These are phyloP conservation scores for Arthromyces matolae DNA, from an alignment of 768 basidiomycete species.

Conservation along the genomic window DNA sequence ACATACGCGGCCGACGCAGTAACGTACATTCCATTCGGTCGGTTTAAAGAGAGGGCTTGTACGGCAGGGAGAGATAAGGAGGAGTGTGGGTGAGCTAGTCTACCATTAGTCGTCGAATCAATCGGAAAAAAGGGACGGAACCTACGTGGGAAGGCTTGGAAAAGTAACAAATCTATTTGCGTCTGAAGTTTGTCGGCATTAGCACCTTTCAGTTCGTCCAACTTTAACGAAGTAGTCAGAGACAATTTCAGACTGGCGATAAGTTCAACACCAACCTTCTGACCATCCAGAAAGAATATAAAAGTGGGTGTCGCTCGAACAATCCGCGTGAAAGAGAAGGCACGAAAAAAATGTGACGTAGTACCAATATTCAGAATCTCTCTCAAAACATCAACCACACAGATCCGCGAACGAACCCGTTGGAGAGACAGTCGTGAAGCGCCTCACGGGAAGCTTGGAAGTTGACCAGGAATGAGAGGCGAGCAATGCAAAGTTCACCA, in stretches of 20 bases:
- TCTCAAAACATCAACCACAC: conserved; percentile 57
- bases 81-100: conserved; percentile 71
- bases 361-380: conserved; percentile 45
- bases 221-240: conserved; percentile 38
- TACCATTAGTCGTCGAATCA: not conserved
- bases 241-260: no score
- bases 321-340: conserved; percentile 33
- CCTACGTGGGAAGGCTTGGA: conserved; percentile 78
- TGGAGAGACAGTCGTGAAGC: no score
- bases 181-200: conserved; percentile 64
- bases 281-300: conserved; percentile 77
- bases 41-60: conserved; percentile 60
- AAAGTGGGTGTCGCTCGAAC: conserved; percentile 86
- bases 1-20: no score
- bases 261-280: conserved; percentile 68
- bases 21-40: no score
- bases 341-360: conserved; percentile 24
- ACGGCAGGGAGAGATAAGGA: conserved; percentile 56
- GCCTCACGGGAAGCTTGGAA: no score
- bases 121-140: conserved; percentile 11
- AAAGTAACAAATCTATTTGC: conserved; percentile 72
- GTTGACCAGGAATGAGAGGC: not conserved
- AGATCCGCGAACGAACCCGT: no score
- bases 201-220: conserved; percentile 69
- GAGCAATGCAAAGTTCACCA: no score